phyloP scores from a whole-genome alignment of 1,139 yeast species.

The Hemisphaericaspora lyxosophila region DNA sequence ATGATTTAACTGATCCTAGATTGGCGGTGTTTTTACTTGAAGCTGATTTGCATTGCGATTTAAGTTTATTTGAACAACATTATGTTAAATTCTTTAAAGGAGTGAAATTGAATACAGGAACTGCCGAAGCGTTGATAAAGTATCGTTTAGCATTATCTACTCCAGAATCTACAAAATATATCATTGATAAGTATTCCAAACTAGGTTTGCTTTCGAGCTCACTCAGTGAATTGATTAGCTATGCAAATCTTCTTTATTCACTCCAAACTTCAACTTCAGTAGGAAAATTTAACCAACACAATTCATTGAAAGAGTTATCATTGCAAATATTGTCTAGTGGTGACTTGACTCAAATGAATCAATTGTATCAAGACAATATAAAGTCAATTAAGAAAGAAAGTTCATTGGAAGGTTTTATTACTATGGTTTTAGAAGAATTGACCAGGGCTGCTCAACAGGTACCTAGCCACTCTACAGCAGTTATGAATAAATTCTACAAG shows the following conservation, averaged over 20 bases:
- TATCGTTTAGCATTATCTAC: conserved; percentile 23
- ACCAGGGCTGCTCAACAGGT: conserved; percentile 14
- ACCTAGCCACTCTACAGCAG: not conserved
- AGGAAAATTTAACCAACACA: conserved; percentile 4
- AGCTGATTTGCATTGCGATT: conserved; percentile 13
- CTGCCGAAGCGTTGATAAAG: conserved; percentile 22
- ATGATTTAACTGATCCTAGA: conserved; percentile 8
- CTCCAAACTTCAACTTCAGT: conserved; percentile 9
- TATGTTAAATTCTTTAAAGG: conserved; percentile 1
- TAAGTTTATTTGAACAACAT: conserved; percentile 8
- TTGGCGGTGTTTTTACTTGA: conserved; percentile 6
- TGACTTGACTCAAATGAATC: conserved; percentile 18
- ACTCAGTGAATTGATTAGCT: conserved; percentile 19
- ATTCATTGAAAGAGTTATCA: conserved; percentile 11
- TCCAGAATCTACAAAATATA: conserved; percentile 12
- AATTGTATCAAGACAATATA: conserved; percentile 13
- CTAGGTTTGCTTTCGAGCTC: conserved; percentile 14
- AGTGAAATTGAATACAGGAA: conserved; percentile 5
- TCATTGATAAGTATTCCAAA: conserved; percentile 18
- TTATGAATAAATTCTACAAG: conserved; percentile 11
- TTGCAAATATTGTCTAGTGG: conserved; percentile 10
- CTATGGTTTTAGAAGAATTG: conserved; percentile 17
- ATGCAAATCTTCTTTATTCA: conserved; percentile 23
- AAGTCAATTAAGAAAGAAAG: conserved; percentile 8
- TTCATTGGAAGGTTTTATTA: conserved; percentile 14